Conservation (phyloP, 1,139 yeast species). For the Candida sojae region DNA sequence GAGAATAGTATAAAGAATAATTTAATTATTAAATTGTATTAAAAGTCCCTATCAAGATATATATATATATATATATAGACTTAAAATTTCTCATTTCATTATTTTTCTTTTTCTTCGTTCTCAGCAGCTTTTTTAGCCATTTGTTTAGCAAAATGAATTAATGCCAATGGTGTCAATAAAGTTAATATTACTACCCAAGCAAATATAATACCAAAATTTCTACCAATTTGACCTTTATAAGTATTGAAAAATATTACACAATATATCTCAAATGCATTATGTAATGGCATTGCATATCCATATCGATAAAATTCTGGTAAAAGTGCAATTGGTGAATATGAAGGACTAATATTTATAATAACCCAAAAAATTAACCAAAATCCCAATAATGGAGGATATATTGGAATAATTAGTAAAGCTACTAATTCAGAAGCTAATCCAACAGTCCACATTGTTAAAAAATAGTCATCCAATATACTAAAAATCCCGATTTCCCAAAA, state of each 20-base stretch:
- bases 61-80: neutral
- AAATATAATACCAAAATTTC: conserved; percentile 33
- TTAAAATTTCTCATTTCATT: no score
- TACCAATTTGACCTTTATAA: conserved; percentile 36
- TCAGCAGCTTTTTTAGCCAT: conserved; percentile 28
- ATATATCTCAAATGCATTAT: conserved; percentile 36
- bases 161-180: conserved; percentile 43
- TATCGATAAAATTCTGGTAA: conserved; percentile 33
- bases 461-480: conserved; percentile 45
- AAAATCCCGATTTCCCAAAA: conserved; percentile 41
- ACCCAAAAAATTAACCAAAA: conserved; percentile 47
- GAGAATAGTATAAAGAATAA: no score
- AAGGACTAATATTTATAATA: conserved; percentile 36
- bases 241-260: conserved; percentile 38
- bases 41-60: no score
- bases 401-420: conserved; percentile 30
- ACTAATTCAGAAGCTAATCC: conserved; percentile 41
- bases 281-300: conserved; percentile 41
- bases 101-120: conserved; percentile 7
- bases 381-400: conserved; percentile 41
- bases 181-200: conserved; percentile 33
- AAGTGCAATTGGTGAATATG: conserved; percentile 38
- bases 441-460: conserved; percentile 43
- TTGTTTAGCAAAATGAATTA: conserved; percentile 25
- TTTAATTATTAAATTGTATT: no score